A percentile compares a stretch with the other conserved stretches of the same genome.
Conservation (phyloP, 108 stramenopile species). For the Cyclotella cryptica region DNA sequence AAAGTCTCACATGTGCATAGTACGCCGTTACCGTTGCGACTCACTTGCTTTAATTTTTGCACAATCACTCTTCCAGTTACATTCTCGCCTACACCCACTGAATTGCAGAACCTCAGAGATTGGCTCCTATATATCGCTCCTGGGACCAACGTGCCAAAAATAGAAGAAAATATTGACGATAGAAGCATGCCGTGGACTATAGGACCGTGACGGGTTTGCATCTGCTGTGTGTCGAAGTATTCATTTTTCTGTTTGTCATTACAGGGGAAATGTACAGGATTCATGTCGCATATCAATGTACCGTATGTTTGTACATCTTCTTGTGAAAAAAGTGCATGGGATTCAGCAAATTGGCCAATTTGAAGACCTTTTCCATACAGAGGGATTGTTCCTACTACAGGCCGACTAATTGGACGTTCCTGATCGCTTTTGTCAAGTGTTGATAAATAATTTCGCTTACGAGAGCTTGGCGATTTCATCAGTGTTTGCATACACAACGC, state of each 20-base stretch:
- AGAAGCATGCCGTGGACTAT: constrained; percentile 83
- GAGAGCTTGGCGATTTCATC: too few relatives aligned
- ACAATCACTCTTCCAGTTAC: constrained; percentile 63
- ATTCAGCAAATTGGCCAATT: constrained; percentile 74
- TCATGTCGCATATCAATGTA: constrained; percentile 67
- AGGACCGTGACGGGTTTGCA: constrained; percentile 18
- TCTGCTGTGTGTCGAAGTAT: constrained; percentile 14
- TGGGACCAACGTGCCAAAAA: constrained; percentile 83
- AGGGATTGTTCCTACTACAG: constrained; percentile 69
- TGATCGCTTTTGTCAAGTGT: neutral
- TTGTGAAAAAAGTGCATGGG: constrained; percentile 57
- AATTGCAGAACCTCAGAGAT: constrained; percentile 61
- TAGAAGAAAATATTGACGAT: constrained; percentile 80
- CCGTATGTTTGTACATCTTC: constrained; percentile 64
- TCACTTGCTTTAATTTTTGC: constrained; percentile 48
- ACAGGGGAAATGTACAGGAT: constrained; percentile 67
- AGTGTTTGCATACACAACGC: too few relatives aligned
- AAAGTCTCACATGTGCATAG: constrained; percentile 68
- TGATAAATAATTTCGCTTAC: too few relatives aligned
- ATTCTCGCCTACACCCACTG: constrained; percentile 61
- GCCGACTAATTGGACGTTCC: neutral
- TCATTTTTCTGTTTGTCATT: neutral
- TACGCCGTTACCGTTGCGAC: constrained; percentile 51
- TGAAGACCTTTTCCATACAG: constrained; percentile 59
- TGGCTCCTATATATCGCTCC: constrained; percentile 79